These are phyloP conservation scores for Ascochyta pisi DNA, from an alignment of 2,329 filamentous ascomycete species.

Conservation along the genomic window DNA sequence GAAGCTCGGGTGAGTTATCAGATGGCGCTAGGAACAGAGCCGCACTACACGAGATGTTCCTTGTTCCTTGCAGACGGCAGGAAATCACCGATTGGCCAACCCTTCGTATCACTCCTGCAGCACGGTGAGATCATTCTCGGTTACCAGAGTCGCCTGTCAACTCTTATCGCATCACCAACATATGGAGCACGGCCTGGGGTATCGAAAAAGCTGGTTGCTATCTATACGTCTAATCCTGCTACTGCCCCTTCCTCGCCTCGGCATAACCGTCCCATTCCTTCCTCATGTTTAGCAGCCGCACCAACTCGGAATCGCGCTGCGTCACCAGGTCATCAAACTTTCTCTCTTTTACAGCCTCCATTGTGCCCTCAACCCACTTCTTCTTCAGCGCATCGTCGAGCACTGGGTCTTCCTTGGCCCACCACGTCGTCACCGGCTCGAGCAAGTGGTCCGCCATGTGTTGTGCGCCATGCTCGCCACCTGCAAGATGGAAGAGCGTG, in stretches of 20 bases:
- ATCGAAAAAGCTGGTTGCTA: neutral
- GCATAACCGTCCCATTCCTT: conserved; percentile 22
- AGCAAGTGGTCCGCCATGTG: conserved; percentile 26
- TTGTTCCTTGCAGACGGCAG: no score
- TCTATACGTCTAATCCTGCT: conserved; percentile 42
- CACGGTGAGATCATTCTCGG: no score
- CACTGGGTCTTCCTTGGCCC: conserved; percentile 20
- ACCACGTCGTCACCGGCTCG: conserved; percentile 27
- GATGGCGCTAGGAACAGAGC: conserved; percentile 5
- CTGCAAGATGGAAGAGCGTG: conserved; percentile 22
- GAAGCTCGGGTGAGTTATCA: neutral
- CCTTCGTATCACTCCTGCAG: no score
- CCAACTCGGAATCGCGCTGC: conserved; percentile 26
- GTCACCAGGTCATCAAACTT: conserved; percentile 16
- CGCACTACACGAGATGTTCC: neutral
- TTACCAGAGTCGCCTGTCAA: no score
- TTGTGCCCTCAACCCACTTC: conserved; percentile 25
- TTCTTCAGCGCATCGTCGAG: conserved; percentile 23
- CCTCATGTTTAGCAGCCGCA: conserved; percentile 21
- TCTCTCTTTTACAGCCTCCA: conserved; percentile 18
- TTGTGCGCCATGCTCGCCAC: conserved; percentile 25
- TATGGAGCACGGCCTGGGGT: no score
- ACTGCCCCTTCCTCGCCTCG: conserved; percentile 41
- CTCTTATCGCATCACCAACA: no score
- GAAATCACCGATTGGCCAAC: no score